Percentiles rank a stretch among this genome's conserved stretches.
phyloP scores from a whole-genome alignment of 345 rosid species.

The Reutealis trisperma region DNA sequence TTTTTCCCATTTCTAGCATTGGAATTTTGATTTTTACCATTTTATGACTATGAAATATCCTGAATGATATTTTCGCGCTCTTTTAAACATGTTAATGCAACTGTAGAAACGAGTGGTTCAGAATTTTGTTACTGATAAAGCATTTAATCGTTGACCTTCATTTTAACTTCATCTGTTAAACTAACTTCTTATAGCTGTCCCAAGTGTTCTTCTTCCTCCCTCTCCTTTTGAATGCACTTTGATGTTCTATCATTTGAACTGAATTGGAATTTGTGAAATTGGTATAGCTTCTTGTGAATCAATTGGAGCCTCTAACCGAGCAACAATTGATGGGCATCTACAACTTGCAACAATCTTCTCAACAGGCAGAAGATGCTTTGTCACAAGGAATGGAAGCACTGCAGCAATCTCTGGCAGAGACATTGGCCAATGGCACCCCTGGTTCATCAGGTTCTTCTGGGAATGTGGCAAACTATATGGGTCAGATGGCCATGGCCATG shows the following conservation, averaged over 20 bases:
- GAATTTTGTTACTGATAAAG: neutral
- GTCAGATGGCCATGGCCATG: constrained; percentile 99
- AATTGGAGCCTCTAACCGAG: constrained; percentile 91
- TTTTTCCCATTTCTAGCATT: neutral
- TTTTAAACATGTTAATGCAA: neutral
- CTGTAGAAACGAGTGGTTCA: neutral
- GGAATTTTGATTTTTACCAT: neutral
- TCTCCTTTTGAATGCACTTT: neutral
- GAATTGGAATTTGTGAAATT: constrained; percentile 6
- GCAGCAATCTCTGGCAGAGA: constrained; percentile 72
- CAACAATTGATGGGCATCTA: constrained; percentile 63
- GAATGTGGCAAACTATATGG: constrained; percentile 93
- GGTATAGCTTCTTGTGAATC: constrained; percentile 76
- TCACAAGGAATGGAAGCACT: constrained; percentile 67
- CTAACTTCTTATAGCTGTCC: neutral
- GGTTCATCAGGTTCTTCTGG: constrained; percentile 66
- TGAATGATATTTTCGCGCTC: neutral
- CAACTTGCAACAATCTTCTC: constrained; percentile 88
- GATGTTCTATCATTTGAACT: neutral
- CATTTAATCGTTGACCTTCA: neutral
- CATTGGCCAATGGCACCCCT: constrained; percentile 74
- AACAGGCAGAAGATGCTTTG: constrained; percentile 88
- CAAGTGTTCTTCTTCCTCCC: neutral
- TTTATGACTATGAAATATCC: neutral
- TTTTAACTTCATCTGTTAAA: neutral